Evolutionary conservation across 1,284 basidiomycete species (phyloP), one percentile per base, ranked within the genome.

Genomic region (Vanrija sp.): DNA sequence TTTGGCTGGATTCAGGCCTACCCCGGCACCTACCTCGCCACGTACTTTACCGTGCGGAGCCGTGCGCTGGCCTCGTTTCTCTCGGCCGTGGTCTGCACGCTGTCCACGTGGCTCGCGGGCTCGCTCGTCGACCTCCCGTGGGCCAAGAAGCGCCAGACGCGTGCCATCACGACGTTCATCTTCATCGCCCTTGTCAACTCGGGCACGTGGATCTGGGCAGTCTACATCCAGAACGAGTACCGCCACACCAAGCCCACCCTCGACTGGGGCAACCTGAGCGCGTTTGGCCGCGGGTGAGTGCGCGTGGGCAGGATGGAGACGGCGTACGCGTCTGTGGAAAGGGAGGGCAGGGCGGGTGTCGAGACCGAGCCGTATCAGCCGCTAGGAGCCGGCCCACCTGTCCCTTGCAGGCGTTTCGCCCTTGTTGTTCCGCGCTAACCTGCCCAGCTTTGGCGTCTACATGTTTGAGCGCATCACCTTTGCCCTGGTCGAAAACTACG

Each of bases 11-110:
- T 45, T 36, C 52, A 53, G 27, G 52, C 52, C 14, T 63, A 60
- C 49, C 61, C 61, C 2, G 65, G 61, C n/a, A 69, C 61, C 9
- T 70, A 68, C 53, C 60, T 71, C 27, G 53, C 68, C 18, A 43
- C 47, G 10, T 57, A 62, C 52, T 71, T 71, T 37, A 53, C 61
- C 5, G 67, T 71, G 18, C 59, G 68, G 22, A 56, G 65, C 10
- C 61, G 68, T 20, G 62, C 66, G 3, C 51, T 71, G 2, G 67
- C 60, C 7, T 49, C 49, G 5, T 51, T 71, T 38, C 18, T 47
- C 18, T 48, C 36, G 19, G 52, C 52, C 6, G 16, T 53, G 9
- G 41, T 48, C 5, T 35, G 52, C 14, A 49, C 42, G 24, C 10
- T 46, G 20, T 45, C 47, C 0, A 56, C 49, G 18, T 56, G 54